Conservation (phyloP, 1,139 yeast species). For the Lodderomyces theae region DNA sequence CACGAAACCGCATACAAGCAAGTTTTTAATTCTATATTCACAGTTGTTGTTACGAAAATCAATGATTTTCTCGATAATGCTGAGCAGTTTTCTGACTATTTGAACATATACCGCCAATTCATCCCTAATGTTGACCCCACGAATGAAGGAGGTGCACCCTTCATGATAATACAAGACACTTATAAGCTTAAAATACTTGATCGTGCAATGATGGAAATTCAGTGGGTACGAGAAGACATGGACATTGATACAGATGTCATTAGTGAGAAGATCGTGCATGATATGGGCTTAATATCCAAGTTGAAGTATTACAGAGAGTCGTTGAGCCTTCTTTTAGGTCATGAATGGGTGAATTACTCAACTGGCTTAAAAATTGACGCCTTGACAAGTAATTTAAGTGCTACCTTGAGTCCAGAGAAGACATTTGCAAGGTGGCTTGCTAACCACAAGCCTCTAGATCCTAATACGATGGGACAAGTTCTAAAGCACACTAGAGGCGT, state of each 20-base stretch:
- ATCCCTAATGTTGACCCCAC: neutral
- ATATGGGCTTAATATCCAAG: slow-evolving; percentile 22
- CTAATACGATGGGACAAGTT: slow-evolving; percentile 6
- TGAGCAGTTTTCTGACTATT: slow-evolving; percentile 27
- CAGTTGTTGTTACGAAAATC: slow-evolving; percentile 22
- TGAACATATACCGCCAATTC: slow-evolving; percentile 25
- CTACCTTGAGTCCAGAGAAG: slow-evolving; percentile 43
- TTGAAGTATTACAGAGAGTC: slow-evolving; percentile 20
- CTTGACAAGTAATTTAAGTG: slow-evolving; percentile 46
- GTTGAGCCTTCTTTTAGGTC: slow-evolving; percentile 48
- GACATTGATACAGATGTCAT: neutral
- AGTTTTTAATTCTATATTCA: slow-evolving; percentile 23
- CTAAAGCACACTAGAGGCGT: neutral
- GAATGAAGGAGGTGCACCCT: neutral
- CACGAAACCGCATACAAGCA: slow-evolving; percentile 28
- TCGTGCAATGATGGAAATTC: slow-evolving; percentile 30
- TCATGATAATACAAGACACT: slow-evolving; percentile 32
- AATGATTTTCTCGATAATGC: slow-evolving; percentile 29
- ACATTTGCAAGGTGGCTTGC: slow-evolving; percentile 51
- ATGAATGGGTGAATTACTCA: slow-evolving; percentile 71
- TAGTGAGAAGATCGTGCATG: slow-evolving; percentile 19
- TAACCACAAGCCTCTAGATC: slow-evolving; percentile 8
- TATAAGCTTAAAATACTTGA: slow-evolving; percentile 33
- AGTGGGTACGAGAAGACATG: slow-evolving; percentile 14
- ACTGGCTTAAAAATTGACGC: slow-evolving; percentile 63